Percentiles rank a stretch among this genome's conserved stretches.
phyloP scores from a whole-genome alignment of 148 eudicot genomes.

The Rhododendron williamsianum region DNA sequence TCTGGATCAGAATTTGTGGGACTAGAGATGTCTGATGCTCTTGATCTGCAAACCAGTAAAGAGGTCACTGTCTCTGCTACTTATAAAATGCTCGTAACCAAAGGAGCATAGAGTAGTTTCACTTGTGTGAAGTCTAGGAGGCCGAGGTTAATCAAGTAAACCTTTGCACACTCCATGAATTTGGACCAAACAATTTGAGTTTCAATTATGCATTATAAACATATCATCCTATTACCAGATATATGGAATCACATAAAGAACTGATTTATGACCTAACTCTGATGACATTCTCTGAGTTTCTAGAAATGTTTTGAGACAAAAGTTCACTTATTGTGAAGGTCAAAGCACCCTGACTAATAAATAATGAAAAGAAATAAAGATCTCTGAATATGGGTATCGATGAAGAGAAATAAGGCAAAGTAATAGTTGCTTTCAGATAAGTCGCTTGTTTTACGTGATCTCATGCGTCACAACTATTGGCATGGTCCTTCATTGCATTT shows the following conservation, averaged over 20 bases:
- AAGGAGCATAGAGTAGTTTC: not conserved
- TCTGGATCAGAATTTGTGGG: not conserved
- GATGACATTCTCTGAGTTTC: not conserved
- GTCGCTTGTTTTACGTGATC: not conserved
- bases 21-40: conserved; percentile 1
- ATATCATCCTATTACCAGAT: not conserved
- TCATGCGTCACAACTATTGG: not conserved
- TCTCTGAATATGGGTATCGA: not conserved
- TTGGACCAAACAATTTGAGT: not conserved
- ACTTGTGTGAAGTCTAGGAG: not conserved
- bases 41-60: conserved; percentile 17
- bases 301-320: not conserved
- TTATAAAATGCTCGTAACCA: not conserved
- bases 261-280: not conserved
- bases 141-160: not conserved
- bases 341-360: not conserved
- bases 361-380: not conserved
- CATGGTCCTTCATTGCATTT: not conserved
- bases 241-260: not conserved
- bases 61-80: conserved; percentile 1
- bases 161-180: not conserved
- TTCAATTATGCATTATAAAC: not conserved
- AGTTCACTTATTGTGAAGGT: not conserved
- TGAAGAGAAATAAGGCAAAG: not conserved
- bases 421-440: not conserved